Base-by-base conservation (phyloP, 768 basidiomycete species). In the Boletus rubroflammeus region DNA sequence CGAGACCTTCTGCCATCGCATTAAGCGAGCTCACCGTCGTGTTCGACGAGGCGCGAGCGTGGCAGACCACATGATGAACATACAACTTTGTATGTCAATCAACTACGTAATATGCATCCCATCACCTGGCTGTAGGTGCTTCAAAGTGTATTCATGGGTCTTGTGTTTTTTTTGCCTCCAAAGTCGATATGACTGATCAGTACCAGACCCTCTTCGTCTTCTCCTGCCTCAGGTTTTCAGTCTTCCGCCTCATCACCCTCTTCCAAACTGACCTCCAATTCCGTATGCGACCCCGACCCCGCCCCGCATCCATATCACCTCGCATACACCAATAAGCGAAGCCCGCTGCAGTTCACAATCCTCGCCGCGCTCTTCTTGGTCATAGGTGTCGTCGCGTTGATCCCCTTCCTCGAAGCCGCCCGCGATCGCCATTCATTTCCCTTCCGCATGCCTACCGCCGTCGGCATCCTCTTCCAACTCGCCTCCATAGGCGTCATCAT, bases 341-440 rank as follows among this genome's bases (percentile, higher is more conserved):
- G 5, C 34, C 13, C 13, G 15, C 14, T 35, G 34, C 6, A 38
- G 64, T n/a, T n/a, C 11, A 43, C 82, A 35, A 76, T 65, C 10
- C 52, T 62, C 34, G 62, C 56, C 8, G 54, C 56, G n/a, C 32
- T 58, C 26, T 46, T 60, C 47, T 26, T 58, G 6, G 51, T 26
- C 7, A 1, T 62, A 8, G 54, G 56, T n/a, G 55, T 60, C 21
- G 32, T 58, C 6, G 34, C 75, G 6, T 55, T 80, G n/a, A 50
- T 77, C n/a, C 76, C 74, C 21, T 66, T 73, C 21, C 63, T 80
- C 40, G 81, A 84, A 64, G 71, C 76, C 6, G 72, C 72, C 31
- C 73, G 81, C 21, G 58, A 65, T 3, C 68, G 70, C 5, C 71
- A 69, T 13, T 72, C 69, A 32, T 45, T 60, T 14, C 34, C 73